phyloP scores from a whole-genome alignment of 2,329 filamentous ascomycete species.

The Colletotrichum sp. region DNA sequence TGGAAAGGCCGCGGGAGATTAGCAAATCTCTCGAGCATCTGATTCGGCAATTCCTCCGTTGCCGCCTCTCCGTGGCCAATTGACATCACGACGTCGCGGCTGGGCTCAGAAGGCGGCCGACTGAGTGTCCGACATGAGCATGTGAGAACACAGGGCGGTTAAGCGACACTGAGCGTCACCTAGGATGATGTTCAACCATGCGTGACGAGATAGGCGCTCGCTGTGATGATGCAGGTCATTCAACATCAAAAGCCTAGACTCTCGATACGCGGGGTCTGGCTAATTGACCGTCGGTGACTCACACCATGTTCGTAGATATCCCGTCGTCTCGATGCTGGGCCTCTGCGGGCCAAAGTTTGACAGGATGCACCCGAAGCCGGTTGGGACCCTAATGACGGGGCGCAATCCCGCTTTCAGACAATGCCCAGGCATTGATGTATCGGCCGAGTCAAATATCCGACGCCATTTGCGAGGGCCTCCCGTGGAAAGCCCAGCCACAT shows the following conservation, averaged over 20 bases:
- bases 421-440: background rate
- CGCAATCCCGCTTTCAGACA: background rate
- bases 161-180: background rate
- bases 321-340: background rate
- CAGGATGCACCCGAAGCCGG: background rate
- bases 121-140: background rate
- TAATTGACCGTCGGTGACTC: background rate
- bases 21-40: background rate
- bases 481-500: background rate
- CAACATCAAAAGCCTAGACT: background rate
- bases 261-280: background rate
- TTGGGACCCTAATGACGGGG: background rate
- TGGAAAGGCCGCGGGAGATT: background rate
- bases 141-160: background rate
- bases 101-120: background rate
- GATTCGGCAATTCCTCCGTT: background rate
- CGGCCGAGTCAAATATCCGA: background rate
- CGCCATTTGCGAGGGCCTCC: background rate
- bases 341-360: background rate
- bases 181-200: background rate
- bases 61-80: background rate
- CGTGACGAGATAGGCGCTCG: background rate
- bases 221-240: background rate
- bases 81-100: background rate
- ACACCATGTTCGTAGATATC: background rate